These are phyloP conservation scores for Puya raimondii DNA, from an alignment of 176 grass and related monocot genomes.

Conservation along the genomic window DNA sequence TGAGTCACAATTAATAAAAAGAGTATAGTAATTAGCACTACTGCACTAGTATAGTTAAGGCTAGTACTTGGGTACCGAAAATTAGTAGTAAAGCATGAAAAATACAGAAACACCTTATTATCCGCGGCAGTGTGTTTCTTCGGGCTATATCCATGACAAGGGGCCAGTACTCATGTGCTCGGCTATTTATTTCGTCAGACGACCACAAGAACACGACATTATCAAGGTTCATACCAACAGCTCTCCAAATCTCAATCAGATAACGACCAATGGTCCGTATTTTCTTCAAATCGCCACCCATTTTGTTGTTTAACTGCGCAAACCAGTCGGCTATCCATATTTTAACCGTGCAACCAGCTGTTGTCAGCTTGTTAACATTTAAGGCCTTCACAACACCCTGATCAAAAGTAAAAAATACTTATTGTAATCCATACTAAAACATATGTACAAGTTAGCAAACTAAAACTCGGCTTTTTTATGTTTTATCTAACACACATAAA, in stretches of 20 bases:
- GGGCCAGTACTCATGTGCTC: conserved; percentile 75
- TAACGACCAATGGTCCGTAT: conserved; percentile 64
- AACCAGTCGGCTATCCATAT: conserved; percentile 96
- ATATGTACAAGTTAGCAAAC: too few relatives aligned
- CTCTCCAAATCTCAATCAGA: conserved; percentile 92
- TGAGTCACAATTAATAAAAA: not conserved
- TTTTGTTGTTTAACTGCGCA: conserved; percentile 84
- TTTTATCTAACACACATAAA: too few relatives aligned
- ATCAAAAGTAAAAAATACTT: not conserved
- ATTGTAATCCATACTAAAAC: not conserved
- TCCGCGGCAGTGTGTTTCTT: conserved; percentile 59
- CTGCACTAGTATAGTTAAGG: not conserved
- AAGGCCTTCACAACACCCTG: conserved; percentile 81
- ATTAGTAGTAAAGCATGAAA: not conserved
- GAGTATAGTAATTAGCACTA: not conserved
- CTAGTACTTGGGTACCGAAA: not conserved
- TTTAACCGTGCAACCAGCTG: conserved; percentile 66
- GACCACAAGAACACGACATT: conserved; percentile 84
- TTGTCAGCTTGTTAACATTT: conserved; percentile 77
- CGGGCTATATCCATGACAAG: conserved; percentile 78
- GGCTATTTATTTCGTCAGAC: conserved; percentile 67
- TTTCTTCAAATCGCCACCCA: conserved; percentile 74
- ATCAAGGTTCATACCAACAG: conserved; percentile 63
- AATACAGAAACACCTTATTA: conserved; percentile 35
- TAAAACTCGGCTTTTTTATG: too few relatives aligned